Conservation (phyloP, 1,139 yeast species). For the Suzukiozyma palmioleophila region DNA sequence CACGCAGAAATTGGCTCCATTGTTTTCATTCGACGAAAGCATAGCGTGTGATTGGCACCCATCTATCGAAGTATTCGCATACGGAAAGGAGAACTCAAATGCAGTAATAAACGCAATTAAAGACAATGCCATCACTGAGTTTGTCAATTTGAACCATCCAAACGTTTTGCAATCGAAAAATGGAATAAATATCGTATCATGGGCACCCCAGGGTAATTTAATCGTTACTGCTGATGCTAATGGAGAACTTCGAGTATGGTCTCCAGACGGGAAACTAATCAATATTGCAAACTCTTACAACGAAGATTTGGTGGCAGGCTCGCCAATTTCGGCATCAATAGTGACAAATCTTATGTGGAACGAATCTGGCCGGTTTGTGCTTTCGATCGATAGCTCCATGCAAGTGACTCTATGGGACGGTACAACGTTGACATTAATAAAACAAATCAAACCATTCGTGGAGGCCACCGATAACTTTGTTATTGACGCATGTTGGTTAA, state of each 20-base stretch:
- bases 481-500: conserved; percentile 66
- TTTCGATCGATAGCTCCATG: conserved; percentile 29
- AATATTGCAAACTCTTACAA: conserved; percentile 39
- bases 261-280: conserved; percentile 57
- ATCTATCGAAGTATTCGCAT: conserved; percentile 32
- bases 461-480: conserved; percentile 9
- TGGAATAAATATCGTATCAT: conserved; percentile 44
- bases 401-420: conserved; percentile 40
- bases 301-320: conserved; percentile 8
- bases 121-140: conserved; percentile 27
- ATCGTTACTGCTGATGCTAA: conserved; percentile 54
- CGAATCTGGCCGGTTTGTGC: conserved; percentile 30
- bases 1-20: conserved; percentile 21
- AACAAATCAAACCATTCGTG: conserved; percentile 17
- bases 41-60: conserved; percentile 41
- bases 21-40: conserved; percentile 23
- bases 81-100: conserved; percentile 30
- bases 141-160: conserved; percentile 34
- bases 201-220: conserved; percentile 61
- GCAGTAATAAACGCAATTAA: conserved; percentile 35
- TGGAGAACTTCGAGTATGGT: conserved; percentile 71
- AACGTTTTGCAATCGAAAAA: conserved; percentile 16
- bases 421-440: conserved; percentile 25
- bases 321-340: conserved; percentile 5
- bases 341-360: conserved; percentile 32